Evolutionary conservation across 2,329 filamentous ascomycete genomes (phyloP).

Genomic region (Cytospora chrysosperma): DNA sequence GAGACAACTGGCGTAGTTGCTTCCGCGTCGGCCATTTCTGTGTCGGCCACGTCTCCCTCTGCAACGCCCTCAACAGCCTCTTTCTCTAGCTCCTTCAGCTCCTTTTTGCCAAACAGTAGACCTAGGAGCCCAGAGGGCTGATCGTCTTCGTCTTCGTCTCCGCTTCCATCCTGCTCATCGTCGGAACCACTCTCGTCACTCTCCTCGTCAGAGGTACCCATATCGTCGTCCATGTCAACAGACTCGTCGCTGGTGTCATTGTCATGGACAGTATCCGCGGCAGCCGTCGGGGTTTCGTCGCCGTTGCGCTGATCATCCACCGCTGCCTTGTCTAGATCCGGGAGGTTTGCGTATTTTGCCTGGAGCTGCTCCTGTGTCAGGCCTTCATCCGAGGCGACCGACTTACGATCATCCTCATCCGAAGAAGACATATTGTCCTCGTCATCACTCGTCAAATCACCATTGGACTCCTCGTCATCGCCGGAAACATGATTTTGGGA

Average conservation of each 20-base stretch:
- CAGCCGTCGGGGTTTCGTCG: constrained; percentile 24
- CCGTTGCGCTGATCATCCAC: constrained; percentile 31
- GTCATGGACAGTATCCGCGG: constrained; percentile 32
- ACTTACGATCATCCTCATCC: constrained; percentile 57
- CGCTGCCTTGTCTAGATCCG: constrained; percentile 40
- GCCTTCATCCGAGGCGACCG: constrained; percentile 57
- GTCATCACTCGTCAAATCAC: constrained; percentile 36
- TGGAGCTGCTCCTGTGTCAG: constrained; percentile 68
- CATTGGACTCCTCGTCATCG: constrained; percentile 38
- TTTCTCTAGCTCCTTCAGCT: constrained; percentile 52
- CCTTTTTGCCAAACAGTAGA: constrained; percentile 58
- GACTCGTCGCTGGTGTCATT: constrained; percentile 63
- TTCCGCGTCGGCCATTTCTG: constrained; percentile 25
- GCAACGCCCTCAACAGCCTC: constrained; percentile 34
- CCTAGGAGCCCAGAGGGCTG: constrained; percentile 51
- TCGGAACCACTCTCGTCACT: constrained; percentile 42
- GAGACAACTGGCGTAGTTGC: not conserved
- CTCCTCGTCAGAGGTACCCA: constrained; percentile 58
- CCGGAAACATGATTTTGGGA: constrained; percentile 29
- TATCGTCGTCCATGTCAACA: constrained; percentile 66
- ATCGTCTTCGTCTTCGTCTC: constrained; percentile 41
- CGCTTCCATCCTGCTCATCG: constrained; percentile 43
- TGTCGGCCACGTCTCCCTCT: constrained; percentile 28
- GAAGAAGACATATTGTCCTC: constrained; percentile 63
- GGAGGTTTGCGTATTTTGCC: constrained; percentile 67